Base-by-base conservation (phyloP, 495 filamentous ascomycete species). In the Tetracladium setigerum region DNA sequence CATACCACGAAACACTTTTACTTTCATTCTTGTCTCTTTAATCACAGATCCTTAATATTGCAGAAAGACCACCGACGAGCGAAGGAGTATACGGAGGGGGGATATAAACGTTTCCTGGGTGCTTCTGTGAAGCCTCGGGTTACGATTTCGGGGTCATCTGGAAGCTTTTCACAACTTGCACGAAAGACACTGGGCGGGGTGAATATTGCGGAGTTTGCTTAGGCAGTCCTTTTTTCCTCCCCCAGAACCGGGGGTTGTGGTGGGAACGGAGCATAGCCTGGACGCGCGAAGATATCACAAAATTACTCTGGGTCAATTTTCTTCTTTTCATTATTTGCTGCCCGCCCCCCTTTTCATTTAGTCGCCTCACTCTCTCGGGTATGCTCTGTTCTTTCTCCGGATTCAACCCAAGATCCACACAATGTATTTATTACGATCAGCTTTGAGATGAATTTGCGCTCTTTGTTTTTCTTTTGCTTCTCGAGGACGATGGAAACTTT, bases 11-110 rank as follows among this genome's bases (percentile, higher is more conserved):
- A 54, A 47, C 41, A 38, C 37, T 44, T 55, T 57, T 57, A 52
- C 46, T 57, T 59, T 60, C 54, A 35, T 57, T 60, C 57, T 53
- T 57, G 46, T 56, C 45, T 55, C 53, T 59, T 53, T 56, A 56
- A 55, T 59, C 56, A 55, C 38, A 39, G 49, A 58, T 50, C 44
- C 50, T 52, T 54, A 58, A 54, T 54, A 58, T 22, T 49, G 41
- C 41, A 40, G 41, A 38, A 27, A 50, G 44, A 38, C 10, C 30
- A 33, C 15, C 38, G 43, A 43, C 14, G 43, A 38, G 30, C 24
- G 30, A 14, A 19, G 30, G 37, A 27, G 22, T 27, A 27, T 7
- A 27, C 17, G 36, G 44, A 43, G 30, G 38, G 43, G 30, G 43
- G 45, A 45, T 41, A 49, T 52, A 44, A 47, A 44, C 30, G 38